phyloP scores from a whole-genome alignment of 2,329 filamentous ascomycete species.

The Pseudocercospora musae region DNA sequence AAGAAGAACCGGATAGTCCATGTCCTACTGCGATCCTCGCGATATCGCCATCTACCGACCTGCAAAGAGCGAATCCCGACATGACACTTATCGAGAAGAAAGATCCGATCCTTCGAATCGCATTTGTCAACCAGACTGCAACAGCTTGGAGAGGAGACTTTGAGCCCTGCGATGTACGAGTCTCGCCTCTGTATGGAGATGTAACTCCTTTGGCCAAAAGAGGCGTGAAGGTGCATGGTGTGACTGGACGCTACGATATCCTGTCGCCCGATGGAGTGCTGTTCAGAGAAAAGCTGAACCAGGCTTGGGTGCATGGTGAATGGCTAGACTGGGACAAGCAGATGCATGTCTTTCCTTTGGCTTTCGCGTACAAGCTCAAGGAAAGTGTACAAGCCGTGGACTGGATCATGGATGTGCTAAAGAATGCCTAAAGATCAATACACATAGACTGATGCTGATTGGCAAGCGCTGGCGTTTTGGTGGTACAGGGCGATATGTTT shows the following conservation, averaged over 20 bases:
- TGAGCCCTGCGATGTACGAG: conserved; percentile 43
- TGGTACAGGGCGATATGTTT: neutral
- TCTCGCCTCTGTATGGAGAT: conserved; percentile 51
- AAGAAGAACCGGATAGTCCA: conserved; percentile 28
- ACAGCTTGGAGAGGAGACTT: conserved; percentile 42
- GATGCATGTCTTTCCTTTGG: conserved; percentile 59
- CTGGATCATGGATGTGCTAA: conserved; percentile 43
- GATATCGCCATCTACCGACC: conserved; percentile 51
- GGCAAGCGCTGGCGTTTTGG: neutral
- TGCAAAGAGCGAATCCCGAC: conserved; percentile 46
- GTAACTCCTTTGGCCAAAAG: conserved; percentile 39
- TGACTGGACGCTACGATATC: conserved; percentile 54
- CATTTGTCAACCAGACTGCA: conserved; percentile 43
- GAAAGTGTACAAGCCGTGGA: conserved; percentile 48
- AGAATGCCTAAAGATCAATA: conserved; percentile 3
- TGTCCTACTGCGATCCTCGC: conserved; percentile 41
- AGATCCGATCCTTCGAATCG: conserved; percentile 48
- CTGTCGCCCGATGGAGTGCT: conserved; percentile 51
- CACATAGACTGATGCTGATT: neutral
- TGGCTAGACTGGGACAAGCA: conserved; percentile 60
- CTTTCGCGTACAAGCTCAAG: conserved; percentile 46
- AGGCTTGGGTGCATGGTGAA: conserved; percentile 47
- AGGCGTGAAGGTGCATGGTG: conserved; percentile 50
- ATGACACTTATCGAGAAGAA: conserved; percentile 40
- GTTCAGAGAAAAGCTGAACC: conserved; percentile 47